Evolutionary conservation across 1,284 basidiomycete species (phyloP).

Genomic region (Ustilago cynodontis): DNA sequence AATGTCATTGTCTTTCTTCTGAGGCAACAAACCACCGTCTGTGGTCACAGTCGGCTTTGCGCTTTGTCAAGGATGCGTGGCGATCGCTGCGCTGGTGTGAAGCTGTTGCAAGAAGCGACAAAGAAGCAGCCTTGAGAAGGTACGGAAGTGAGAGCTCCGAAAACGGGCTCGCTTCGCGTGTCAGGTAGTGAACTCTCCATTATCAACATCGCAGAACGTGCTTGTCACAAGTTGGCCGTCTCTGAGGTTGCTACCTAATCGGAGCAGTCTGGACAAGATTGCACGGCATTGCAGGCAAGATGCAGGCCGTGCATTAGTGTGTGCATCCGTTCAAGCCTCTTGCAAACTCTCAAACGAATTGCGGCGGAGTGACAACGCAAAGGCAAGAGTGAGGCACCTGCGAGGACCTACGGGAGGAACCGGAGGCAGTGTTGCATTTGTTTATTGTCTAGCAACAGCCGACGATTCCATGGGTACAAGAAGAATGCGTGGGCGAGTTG

Average conservation of each 20-base stretch:
- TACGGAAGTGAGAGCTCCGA: not conserved
- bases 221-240: not conserved
- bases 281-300: not conserved
- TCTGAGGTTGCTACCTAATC: not conserved
- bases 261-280: not conserved
- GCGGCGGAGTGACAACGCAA: not conserved
- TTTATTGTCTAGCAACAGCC: not conserved
- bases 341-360: constrained; percentile 2
- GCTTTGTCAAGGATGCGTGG: not conserved
- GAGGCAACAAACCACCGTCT: not conserved
- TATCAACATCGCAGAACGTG: not conserved
- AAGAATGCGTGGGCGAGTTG: not conserved
- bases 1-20: not conserved
- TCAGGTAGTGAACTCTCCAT: not conserved
- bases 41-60: not conserved
- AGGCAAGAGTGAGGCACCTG: not conserved
- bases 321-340: not conserved
- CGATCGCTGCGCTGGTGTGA: not conserved
- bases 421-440: not conserved
- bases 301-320: constrained; percentile 14
- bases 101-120: not conserved
- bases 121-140: not conserved
- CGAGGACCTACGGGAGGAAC: not conserved
- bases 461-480: not conserved
- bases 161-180: not conserved